These are phyloP conservation scores for Salix udensis DNA, from an alignment of 345 rosid species.

Conservation along the genomic window DNA sequence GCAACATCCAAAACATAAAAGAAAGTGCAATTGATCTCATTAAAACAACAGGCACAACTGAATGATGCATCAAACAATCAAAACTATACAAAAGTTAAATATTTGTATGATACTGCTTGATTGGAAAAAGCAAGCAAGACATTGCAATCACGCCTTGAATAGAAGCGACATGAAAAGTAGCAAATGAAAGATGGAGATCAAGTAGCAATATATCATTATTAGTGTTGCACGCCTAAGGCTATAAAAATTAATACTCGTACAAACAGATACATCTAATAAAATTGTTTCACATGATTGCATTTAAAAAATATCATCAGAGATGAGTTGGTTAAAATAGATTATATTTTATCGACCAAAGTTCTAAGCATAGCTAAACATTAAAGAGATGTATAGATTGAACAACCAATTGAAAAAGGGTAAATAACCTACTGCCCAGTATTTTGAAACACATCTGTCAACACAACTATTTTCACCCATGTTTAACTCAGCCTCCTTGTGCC, in stretches of 20 bases:
- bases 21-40: not conserved
- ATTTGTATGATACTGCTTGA: not conserved
- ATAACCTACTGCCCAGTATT: constrained; percentile 78
- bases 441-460: constrained; percentile 96
- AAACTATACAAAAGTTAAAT: not conserved
- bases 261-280: not conserved
- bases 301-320: not conserved
- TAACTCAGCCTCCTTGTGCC: constrained; percentile 91
- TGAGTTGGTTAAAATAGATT: not conserved
- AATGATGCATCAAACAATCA: not conserved
- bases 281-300: not conserved
- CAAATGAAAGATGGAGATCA: not conserved
- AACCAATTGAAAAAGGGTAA: not conserved
- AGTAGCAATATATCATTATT: not conserved
- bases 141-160: not conserved
- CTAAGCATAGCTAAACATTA: not conserved
- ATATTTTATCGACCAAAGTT: not conserved
- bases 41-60: not conserved
- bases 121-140: not conserved
- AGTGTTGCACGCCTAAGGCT: not conserved
- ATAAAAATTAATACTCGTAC: not conserved
- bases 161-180: not conserved
- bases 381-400: not conserved
- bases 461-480: constrained; percentile 99
- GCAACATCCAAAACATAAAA: not conserved